These are phyloP conservation scores for Trifolium fragiferum DNA, from an alignment of 306 rosid genomes.

Conservation along the genomic window DNA sequence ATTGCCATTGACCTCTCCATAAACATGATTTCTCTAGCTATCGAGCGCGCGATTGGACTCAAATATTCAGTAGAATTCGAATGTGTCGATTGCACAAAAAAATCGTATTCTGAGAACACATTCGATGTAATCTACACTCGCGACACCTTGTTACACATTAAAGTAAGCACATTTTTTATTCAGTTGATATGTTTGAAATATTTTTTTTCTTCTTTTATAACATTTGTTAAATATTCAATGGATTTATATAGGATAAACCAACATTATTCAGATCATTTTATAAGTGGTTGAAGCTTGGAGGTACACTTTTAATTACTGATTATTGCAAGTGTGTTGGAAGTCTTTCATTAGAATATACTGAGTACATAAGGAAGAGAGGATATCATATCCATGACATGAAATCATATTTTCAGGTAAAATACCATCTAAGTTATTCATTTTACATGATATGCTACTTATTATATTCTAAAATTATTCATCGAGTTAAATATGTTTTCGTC, in stretches of 20 bases:
- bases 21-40: slow-evolving; percentile 88
- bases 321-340: slow-evolving; percentile 71
- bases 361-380: slow-evolving; percentile 79
- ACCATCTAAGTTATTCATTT: too few species aligned
- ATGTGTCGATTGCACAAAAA: slow-evolving; percentile 86
- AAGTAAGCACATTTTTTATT: slow-evolving; percentile 53
- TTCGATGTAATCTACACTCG: slow-evolving; percentile 89
- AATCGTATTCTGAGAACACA: slow-evolving; percentile 64
- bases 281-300: slow-evolving; percentile 96
- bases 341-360: slow-evolving; percentile 63
- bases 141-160: slow-evolving; percentile 88
- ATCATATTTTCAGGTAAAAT: slow-evolving; percentile 45
- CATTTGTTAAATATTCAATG: slow-evolving; percentile 17
- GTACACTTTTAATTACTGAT: slow-evolving; percentile 84
- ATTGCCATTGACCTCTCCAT: slow-evolving; percentile 94
- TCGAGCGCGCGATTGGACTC: slow-evolving; percentile 83
- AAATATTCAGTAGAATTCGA: slow-evolving; percentile 82
- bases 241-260: slow-evolving; percentile 69
- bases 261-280: slow-evolving; percentile 70
- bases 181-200: not conserved
- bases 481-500: too few species aligned
- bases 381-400: slow-evolving; percentile 77
- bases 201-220: not conserved
- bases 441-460: too few species aligned
- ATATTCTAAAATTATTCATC: too few species aligned